Conservation (phyloP, 768 basidiomycete species). For the Pleurotus citrinopileatus region DNA sequence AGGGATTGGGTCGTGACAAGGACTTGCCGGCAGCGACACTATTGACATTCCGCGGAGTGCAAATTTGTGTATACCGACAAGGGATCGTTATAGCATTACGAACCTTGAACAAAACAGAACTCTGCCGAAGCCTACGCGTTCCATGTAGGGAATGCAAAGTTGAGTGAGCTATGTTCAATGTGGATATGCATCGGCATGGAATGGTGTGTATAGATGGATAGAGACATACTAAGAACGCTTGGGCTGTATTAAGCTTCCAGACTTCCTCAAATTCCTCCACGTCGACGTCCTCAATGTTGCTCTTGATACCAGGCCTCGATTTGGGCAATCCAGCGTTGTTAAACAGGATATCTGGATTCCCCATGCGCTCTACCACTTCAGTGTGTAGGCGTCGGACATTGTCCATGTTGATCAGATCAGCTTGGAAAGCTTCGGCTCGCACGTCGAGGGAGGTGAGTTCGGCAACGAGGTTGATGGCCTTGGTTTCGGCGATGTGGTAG, state of each 20-base stretch:
- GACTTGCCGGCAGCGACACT: slow-evolving; percentile 46
- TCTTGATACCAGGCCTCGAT: slow-evolving; percentile 38
- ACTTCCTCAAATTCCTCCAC: slow-evolving; percentile 42
- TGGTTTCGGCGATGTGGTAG: slow-evolving; percentile 35
- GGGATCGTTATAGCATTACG: neutral
- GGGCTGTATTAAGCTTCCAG: slow-evolving; percentile 48
- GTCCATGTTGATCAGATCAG: slow-evolving; percentile 45
- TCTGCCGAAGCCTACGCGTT: slow-evolving; percentile 43
- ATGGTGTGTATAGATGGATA: neutral
- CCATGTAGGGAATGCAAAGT: slow-evolving; percentile 51
- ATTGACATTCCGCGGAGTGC: no score
- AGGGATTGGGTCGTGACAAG: no score
- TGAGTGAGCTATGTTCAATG: no score
- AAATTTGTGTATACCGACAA: no score
- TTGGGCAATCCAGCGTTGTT: slow-evolving; percentile 47
- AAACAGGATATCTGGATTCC: slow-evolving; percentile 49
- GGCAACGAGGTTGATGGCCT: slow-evolving; percentile 36
- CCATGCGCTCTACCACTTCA: slow-evolving; percentile 39
- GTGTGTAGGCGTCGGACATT: slow-evolving; percentile 36
- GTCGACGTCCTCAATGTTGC: slow-evolving; percentile 42
- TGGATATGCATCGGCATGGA: no score
- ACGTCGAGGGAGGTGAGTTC: slow-evolving; percentile 30
- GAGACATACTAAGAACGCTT: slow-evolving; percentile 39
- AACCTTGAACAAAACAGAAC: slow-evolving; percentile 53
- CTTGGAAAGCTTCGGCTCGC: slow-evolving; percentile 42